A percentile compares a stretch with the other conserved stretches of the same genome.
phyloP scores from a whole-genome alignment of 768 basidiomycete species.

The Lactifluus hygrophoroides region DNA sequence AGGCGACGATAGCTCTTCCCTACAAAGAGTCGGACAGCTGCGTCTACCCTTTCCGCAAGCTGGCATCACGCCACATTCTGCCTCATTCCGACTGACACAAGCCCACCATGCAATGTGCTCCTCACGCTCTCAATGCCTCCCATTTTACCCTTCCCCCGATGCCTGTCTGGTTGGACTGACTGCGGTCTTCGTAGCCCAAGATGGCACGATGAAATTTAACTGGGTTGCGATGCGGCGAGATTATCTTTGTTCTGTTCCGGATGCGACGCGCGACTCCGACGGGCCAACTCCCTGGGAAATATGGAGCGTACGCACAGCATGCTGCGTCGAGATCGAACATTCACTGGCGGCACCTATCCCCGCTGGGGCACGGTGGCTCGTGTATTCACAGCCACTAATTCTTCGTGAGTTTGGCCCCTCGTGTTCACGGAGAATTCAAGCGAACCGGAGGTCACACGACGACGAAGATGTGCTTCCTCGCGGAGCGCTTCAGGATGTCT shows the following conservation, averaged over 20 bases:
- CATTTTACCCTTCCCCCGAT: slow-evolving; percentile 7
- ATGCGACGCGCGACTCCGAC: background rate
- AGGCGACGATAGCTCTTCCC: background rate
- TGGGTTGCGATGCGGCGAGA: slow-evolving; percentile 11
- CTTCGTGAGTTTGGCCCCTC: slow-evolving; percentile 10
- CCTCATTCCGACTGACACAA: background rate
- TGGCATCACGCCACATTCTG: background rate
- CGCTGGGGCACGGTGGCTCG: slow-evolving; percentile 12
- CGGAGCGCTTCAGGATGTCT: background rate
- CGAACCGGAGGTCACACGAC: background rate
- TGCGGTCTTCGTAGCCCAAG: background rate
- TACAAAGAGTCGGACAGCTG: slow-evolving; percentile 1
- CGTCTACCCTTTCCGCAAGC: slow-evolving; percentile 1
- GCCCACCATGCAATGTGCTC: background rate
- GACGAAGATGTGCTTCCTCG: background rate
- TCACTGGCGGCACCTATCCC: background rate
- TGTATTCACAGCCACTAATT: background rate
- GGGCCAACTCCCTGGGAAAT: slow-evolving; percentile 3
- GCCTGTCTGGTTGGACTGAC: slow-evolving; percentile 11
- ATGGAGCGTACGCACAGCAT: background rate
- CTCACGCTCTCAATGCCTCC: slow-evolving; percentile 3
- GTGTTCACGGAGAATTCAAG: background rate
- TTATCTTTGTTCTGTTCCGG: background rate
- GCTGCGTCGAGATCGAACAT: slow-evolving; percentile 12
- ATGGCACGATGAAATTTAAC: background rate